These are phyloP conservation scores for Microbotryum violaceum DNA, from an alignment of 1,284 basidiomycete species.

Conservation along the genomic window DNA sequence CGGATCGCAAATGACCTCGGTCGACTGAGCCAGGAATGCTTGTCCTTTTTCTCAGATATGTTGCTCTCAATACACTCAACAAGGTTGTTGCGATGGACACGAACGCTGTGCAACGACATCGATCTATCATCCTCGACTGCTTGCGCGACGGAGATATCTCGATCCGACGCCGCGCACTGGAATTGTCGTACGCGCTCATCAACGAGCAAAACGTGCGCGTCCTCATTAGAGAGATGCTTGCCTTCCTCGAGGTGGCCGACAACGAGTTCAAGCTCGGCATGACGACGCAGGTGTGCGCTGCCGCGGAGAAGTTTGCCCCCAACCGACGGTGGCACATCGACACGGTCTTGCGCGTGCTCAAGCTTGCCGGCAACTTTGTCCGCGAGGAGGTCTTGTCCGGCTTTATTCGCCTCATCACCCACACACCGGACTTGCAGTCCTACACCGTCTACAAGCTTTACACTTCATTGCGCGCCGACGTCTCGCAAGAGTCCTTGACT, in stretches of 20 bases:
- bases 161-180: constrained; percentile 89
- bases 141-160: constrained; percentile 97
- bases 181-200: constrained; percentile 94
- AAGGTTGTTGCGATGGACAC: constrained; percentile 98
- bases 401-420: constrained; percentile 90
- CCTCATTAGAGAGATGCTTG: constrained; percentile 82
- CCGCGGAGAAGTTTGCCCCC: constrained; percentile 92
- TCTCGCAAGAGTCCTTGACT: constrained; percentile 93
- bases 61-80: constrained; percentile 95
- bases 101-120: constrained; percentile 94
- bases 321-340: constrained; percentile 99
- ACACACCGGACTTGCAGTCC: constrained; percentile 93
- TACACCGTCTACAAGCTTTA: constrained; percentile 94
- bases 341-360: constrained; percentile 85
- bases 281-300: constrained; percentile 94
- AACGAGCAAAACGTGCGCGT: constrained; percentile 92
- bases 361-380: constrained; percentile 96
- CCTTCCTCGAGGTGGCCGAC: constrained; percentile 96
- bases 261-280: constrained; percentile 98
- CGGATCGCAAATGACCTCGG: neutral
- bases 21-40: too few relatives aligned
- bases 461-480: constrained; percentile 75
- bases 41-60: constrained; percentile 57
- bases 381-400: constrained; percentile 91
- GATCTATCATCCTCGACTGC: constrained; percentile 96